Percentiles rank a stretch among this genome's conserved stretches.
phyloP scores from a whole-genome alignment of 192 early-diverging fungal species.

The Geranomyces variabilis region DNA sequence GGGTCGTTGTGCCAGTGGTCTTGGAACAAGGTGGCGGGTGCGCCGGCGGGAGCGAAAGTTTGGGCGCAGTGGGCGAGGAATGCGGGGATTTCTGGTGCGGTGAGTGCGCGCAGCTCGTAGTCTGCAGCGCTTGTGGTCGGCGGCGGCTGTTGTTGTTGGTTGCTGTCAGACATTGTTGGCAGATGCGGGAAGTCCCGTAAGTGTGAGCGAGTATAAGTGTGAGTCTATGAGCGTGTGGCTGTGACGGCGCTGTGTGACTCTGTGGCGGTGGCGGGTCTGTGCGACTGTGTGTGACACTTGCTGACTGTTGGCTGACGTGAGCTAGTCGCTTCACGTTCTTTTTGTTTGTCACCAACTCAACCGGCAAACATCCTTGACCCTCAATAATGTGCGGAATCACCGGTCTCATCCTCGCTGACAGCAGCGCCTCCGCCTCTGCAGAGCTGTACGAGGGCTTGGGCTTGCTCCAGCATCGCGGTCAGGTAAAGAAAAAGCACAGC shows the following conservation, averaged over 20 bases:
- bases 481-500: constrained; percentile 61
- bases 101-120: neutral
- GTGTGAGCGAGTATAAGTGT: no score
- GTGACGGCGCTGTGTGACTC: no score
- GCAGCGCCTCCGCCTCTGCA: constrained; percentile 66
- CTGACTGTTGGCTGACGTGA: no score
- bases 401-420: constrained; percentile 81
- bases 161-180: no score
- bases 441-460: constrained; percentile 96
- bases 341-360: no score
- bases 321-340: no score
- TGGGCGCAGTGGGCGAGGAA: constrained; percentile 4
- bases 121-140: neutral
- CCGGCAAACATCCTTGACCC: no score
- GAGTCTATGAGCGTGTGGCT: no score
- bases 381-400: constrained; percentile 92
- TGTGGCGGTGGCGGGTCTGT: no score
- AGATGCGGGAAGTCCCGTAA: no score
- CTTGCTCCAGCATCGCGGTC: constrained; percentile 96
- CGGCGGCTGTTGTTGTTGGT: neutral
- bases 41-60: constrained; percentile 1
- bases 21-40: constrained; percentile 1
- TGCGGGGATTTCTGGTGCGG: neutral
- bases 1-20: constrained; percentile 24
- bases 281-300: no score